phyloP scores from a whole-genome alignment of 257 asterid genomes.

The Haberlea rhodopensis region DNA sequence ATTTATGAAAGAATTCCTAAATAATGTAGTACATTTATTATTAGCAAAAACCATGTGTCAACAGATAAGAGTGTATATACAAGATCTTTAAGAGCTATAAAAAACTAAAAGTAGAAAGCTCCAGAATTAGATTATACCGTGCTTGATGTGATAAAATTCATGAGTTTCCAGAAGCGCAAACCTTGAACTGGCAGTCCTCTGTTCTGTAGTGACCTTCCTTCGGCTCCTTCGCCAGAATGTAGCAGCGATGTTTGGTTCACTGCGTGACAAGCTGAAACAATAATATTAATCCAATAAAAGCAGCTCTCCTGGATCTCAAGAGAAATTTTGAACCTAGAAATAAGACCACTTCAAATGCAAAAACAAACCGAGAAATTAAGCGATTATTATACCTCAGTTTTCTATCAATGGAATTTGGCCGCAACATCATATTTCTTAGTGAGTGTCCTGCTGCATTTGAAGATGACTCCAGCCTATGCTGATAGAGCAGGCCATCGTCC shows the following conservation, averaged over 20 bases:
- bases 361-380: constrained; percentile 6
- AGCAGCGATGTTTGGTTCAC: constrained; percentile 90
- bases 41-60: neutral
- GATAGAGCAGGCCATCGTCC: constrained; percentile 71
- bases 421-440: constrained; percentile 75
- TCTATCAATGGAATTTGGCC: constrained; percentile 77
- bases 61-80: neutral
- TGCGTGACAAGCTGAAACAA: constrained; percentile 71
- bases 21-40: too few relatives aligned
- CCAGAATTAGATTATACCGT: constrained; percentile 12
- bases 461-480: constrained; percentile 70
- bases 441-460: constrained; percentile 81
- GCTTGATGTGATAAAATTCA: constrained; percentile 23
- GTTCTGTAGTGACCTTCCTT: constrained; percentile 82
- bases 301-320: constrained; percentile 13
- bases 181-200: constrained; percentile 98
- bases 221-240: constrained; percentile 95
- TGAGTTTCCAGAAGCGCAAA: constrained; percentile 31
- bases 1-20: too few relatives aligned
- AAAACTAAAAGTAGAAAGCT: neutral
- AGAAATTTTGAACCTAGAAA: neutral
- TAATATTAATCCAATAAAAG: constrained; percentile 30
- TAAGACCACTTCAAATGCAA: constrained; percentile 9
- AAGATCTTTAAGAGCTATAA: constrained; percentile 3
- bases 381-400: constrained; percentile 60